Percentiles rank a stretch among this genome's conserved stretches.
Evolutionary conservation across 805 yeast genomes (phyloP).

Genomic region (Grigorovia humatica): DNA sequence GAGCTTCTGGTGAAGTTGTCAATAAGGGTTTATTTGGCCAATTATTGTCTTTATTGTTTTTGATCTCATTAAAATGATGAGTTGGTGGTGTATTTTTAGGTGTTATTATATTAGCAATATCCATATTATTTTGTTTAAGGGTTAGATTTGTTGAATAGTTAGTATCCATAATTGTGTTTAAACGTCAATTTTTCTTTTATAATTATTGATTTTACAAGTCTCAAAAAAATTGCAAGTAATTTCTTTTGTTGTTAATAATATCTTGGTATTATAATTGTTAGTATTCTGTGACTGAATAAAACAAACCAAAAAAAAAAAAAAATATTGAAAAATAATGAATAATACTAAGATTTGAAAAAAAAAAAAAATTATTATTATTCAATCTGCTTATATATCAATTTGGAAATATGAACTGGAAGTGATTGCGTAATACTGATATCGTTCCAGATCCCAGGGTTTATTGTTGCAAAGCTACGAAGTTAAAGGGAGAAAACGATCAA

Average conservation of each 20-base stretch:
- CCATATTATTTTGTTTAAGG: background rate
- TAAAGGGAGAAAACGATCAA: too few species aligned
- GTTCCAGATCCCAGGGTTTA: too few species aligned
- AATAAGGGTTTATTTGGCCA: conserved; percentile 31
- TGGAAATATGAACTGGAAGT: too few species aligned
- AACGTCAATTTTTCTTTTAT: background rate
- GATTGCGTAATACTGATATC: too few species aligned
- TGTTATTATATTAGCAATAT: background rate
- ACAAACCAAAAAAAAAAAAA: too few species aligned
- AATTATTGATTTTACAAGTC: too few species aligned
- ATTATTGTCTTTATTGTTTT: background rate
- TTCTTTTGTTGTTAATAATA: too few species aligned
- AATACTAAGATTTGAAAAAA: background rate
- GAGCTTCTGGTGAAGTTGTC: conserved; percentile 79
- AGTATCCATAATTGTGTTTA: background rate
- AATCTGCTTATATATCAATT: too few species aligned
- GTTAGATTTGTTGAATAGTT: background rate
- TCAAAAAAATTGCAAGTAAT: too few species aligned
- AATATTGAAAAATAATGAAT: background rate
- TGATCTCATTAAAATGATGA: background rate
- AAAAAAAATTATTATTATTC: too few species aligned
- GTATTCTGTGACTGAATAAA: background rate
- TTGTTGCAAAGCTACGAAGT: too few species aligned
- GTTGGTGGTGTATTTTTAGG: background rate
- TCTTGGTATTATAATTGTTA: too few species aligned